These are phyloP conservation scores for Kodamaea jinghongensis DNA, from an alignment of 805 yeast species.

Conservation along the genomic window DNA sequence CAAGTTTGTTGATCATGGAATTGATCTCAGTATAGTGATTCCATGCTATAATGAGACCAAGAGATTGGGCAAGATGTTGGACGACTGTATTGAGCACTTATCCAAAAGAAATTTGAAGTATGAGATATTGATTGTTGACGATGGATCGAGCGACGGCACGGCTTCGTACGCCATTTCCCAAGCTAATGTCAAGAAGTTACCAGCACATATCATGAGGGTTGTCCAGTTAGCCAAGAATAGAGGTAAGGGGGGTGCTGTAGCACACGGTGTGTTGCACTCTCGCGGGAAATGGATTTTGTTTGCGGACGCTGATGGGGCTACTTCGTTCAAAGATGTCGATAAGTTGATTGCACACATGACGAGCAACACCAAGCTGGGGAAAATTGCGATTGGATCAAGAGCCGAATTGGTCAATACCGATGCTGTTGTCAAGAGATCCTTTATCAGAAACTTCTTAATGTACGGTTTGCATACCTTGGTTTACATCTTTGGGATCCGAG, in stretches of 20 bases:
- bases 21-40: conserved; percentile 72
- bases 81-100: conserved; percentile 62
- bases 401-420: conserved; percentile 96
- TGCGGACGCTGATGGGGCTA: conserved; percentile 98
- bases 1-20: conserved; percentile 25
- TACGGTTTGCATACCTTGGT: conserved; percentile 85
- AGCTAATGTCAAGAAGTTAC: conserved; percentile 45
- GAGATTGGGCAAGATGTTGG: conserved; percentile 68
- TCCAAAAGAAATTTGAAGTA: conserved; percentile 36
- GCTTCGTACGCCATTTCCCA: conserved; percentile 66
- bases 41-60: conserved; percentile 91
- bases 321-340: conserved; percentile 64
- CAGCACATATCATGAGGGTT: conserved; percentile 65
- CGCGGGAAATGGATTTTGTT: conserved; percentile 75
- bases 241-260: conserved; percentile 93
- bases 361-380: conserved; percentile 34
- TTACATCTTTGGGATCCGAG: conserved; percentile 82
- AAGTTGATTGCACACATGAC: conserved; percentile 34
- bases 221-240: conserved; percentile 71
- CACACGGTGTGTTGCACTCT: conserved; percentile 80
- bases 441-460: conserved; percentile 88
- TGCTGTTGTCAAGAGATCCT: conserved; percentile 92
- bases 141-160: conserved; percentile 85
- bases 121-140: conserved; percentile 88
- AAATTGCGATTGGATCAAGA: conserved; percentile 84